phyloP scores from a whole-genome alignment of 2,329 filamentous ascomycete genomes.

The Fusarium sp. region DNA sequence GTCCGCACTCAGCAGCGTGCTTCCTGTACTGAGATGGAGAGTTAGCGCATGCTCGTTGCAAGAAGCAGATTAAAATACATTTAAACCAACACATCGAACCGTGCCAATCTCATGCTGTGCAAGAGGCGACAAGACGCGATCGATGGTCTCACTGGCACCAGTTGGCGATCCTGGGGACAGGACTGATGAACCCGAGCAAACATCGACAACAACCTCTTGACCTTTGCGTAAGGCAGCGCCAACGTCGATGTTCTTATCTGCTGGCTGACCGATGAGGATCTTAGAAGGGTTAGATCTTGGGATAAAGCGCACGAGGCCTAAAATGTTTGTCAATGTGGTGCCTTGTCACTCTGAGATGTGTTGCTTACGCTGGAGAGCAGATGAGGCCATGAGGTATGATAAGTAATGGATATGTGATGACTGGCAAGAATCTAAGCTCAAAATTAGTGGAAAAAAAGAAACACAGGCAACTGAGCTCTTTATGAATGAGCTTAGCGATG shows the following conservation, averaged over 20 bases:
- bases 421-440: neutral
- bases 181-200: conserved; percentile 71
- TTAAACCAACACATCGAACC: conserved; percentile 71
- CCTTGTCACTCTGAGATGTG: neutral
- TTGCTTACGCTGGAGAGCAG: conserved; percentile 43
- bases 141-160: conserved; percentile 60
- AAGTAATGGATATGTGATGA: neutral
- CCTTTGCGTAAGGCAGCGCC: conserved; percentile 68
- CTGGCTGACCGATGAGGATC: conserved; percentile 69
- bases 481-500: conserved; percentile 17
- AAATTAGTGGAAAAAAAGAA: neutral
- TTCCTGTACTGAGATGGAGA: conserved; percentile 50
- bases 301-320: conserved; percentile 71
- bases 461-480: conserved; percentile 15
- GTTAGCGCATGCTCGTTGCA: neutral
- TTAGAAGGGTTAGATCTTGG: conserved; percentile 64
- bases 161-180: conserved; percentile 67
- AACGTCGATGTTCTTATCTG: conserved; percentile 66
- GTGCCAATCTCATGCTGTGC: conserved; percentile 61
- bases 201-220: conserved; percentile 66
- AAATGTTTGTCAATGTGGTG: neutral
- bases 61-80: conserved; percentile 53
- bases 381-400: conserved; percentile 35
- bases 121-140: conserved; percentile 61
- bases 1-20: conserved; percentile 62